These are phyloP conservation scores for Malbranchea cinnamomea DNA, from an alignment of 2,329 filamentous ascomycete species.

Conservation along the genomic window DNA sequence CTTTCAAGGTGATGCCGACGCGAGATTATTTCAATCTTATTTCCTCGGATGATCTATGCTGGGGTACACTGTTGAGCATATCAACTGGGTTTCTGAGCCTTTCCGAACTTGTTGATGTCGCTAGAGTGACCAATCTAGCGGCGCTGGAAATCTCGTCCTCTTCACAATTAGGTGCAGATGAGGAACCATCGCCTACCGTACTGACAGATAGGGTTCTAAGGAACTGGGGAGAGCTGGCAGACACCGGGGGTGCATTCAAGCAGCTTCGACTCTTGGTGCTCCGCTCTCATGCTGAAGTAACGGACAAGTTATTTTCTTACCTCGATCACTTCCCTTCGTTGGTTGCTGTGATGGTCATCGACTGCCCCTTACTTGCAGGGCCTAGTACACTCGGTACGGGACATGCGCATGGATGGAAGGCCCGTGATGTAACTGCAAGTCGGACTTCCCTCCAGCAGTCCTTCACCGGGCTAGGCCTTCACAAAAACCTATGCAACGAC, in stretches of 20 bases:
- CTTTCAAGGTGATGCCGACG: constrained; percentile 17
- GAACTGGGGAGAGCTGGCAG: constrained; percentile 26
- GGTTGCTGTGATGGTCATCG: constrained; percentile 19
- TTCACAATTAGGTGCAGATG: too few relatives aligned
- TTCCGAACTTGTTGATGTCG: constrained; percentile 24
- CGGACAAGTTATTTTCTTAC: constrained; percentile 19
- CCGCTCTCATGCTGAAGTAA: constrained; percentile 19
- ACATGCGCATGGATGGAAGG: constrained; percentile 18
- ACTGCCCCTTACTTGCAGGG: constrained; percentile 18
- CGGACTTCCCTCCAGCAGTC: constrained; percentile 1
- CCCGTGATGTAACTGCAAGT: neutral
- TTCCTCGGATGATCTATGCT: constrained; percentile 17
- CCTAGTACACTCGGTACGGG: constrained; percentile 10
- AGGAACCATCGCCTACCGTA: constrained; percentile 2
- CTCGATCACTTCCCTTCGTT: constrained; percentile 22
- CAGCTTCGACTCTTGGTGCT: constrained; percentile 25
- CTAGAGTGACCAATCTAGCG: constrained; percentile 25
- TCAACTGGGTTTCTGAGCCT: constrained; percentile 17
- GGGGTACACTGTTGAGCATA: constrained; percentile 23
- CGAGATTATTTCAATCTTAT: constrained; percentile 22
- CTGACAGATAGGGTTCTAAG: constrained; percentile 27
- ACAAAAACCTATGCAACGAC: too few relatives aligned
- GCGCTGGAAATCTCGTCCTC: constrained; percentile 23
- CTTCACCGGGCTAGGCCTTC: too few relatives aligned
- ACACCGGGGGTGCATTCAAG: constrained; percentile 18